Base-by-base conservation (phyloP, 345 rosid species). In the Viola odorata region DNA sequence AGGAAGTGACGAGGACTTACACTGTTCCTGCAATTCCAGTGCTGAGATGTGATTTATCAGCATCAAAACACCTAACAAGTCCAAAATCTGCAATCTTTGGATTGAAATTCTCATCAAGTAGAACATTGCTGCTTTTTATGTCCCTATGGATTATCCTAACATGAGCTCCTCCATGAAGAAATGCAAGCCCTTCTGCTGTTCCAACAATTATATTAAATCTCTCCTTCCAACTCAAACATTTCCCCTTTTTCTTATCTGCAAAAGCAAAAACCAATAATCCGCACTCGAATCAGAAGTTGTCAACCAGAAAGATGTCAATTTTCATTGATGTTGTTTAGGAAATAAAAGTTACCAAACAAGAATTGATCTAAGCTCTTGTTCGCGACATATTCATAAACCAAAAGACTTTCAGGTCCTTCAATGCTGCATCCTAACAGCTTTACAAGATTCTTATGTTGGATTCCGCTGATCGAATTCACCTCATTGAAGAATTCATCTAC, bases 361-460 rank as follows among this genome's bases (percentile, higher is more conserved):
- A 82, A 75, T 37, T 71, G 81, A 69, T 82, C 87, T 1, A 82
- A 74, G 82, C 84, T 78, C 79, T 40, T 69, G 79, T 80, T 82
- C 0, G 65, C 75, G 13, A 77, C 75, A 66, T 75, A 77, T 69
- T 82, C 84, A 8, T 82, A 82, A 45, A 82, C 84, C 60, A 82
- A 73, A 44, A 82, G 84, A 49, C 84, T 80, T 61, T 82, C 87
- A 1, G 87, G 87, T 13, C 87, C 87, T 70, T 80, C 87, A 38
- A 80, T 82, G 82, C 87, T 82, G 45, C 82, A 80, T 8, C 87
- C 87, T 4, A 82, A 39, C 49, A 82, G 77, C 80, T 69, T 68
- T 5, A 82, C 87, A 8, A 82, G 77, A 66, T 82, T 82, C 72
- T 75, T 80, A 74, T 82, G 87, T 38, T 79, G 72, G 50, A 82